phyloP scores from a whole-genome alignment of 2,329 filamentous ascomycete species.

The Phialophora verrucosa region DNA sequence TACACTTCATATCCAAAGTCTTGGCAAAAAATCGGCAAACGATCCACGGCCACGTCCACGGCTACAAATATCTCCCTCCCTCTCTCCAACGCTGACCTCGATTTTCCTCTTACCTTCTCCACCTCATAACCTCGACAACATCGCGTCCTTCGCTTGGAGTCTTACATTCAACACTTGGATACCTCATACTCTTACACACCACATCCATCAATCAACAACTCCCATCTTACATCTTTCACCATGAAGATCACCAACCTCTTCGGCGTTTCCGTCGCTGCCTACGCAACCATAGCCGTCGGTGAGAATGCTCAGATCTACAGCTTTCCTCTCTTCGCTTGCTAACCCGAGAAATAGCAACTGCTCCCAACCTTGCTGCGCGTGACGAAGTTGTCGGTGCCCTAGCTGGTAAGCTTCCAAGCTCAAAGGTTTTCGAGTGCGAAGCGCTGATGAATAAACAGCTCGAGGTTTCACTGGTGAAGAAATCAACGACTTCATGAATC shows the following conservation, averaged over 20 bases:
- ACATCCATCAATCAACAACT: conserved; percentile 28
- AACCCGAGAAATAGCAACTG: conserved; percentile 25
- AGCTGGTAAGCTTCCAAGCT: conserved; percentile 25
- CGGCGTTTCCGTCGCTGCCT: conserved; percentile 21
- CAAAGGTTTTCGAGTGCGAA: neutral
- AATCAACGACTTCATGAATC: conserved; percentile 31
- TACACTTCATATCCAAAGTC: conserved; percentile 2
- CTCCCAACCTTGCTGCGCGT: conserved; percentile 4
- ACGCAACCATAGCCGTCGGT: conserved; percentile 27
- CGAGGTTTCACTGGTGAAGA: conserved; percentile 23
- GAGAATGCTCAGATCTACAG: conserved; percentile 10
- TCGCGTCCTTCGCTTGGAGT: conserved; percentile 36
- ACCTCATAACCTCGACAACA: conserved; percentile 23
- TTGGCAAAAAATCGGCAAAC: conserved; percentile 4
- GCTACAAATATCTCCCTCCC: conserved; percentile 32
- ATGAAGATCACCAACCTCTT: conserved; percentile 35
- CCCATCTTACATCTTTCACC: conserved; percentile 30
- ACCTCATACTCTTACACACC: conserved; percentile 33
- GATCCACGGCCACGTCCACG: conserved; percentile 12
- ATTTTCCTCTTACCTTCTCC: conserved; percentile 24
- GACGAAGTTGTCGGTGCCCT: conserved; percentile 25
- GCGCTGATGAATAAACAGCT: conserved; percentile 23
- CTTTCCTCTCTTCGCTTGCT: conserved; percentile 11
- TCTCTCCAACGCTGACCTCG: conserved; percentile 22
- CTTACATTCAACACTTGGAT: conserved; percentile 36